Base-by-base conservation (phyloP, 768 basidiomycete genomes). In the Leucosporidium yakuticum region DNA sequence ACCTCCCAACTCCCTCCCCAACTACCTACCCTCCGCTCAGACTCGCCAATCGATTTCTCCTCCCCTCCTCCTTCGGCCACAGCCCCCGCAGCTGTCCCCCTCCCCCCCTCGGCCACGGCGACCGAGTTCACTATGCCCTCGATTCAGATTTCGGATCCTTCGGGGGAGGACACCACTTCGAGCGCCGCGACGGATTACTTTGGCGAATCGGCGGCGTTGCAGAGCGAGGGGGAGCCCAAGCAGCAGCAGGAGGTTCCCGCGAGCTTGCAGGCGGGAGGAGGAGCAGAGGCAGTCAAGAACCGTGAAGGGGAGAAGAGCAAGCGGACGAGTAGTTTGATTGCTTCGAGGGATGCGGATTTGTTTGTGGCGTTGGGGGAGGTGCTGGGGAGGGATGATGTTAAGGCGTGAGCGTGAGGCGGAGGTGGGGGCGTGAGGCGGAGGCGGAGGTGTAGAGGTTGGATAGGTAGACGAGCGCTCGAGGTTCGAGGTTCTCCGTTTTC, bases 361-460 rank as follows among this genome's bases (percentile, higher is more conserved):
- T 72, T 72, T n/a, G 67, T 72, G 17, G 71, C 71, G 47, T 55
- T 72, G 27, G 71, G 71, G 2, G 68, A 72, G 39, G 67, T 68
- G n/a, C 14, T 44, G 8, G 39, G 39, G 6, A 8, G 39, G 39
- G 39, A 44, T 15, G 39, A 44, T 44, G 39, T 44, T 15, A 44
- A 44, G 39, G 39, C 39, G 39, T n/a, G n/a, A n/a, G n/a, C n/a
- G n/a, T n/a, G n/a, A n/a, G n/a, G n/a, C n/a, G n/a, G n/a, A n/a
- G n/a, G n/a, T n/a, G n/a, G n/a, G n/a, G n/a, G n/a, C n/a, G n/a
- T n/a, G n/a, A n/a, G n/a, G n/a, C n/a, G n/a, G n/a, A n/a, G n/a
- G n/a, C n/a, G n/a, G n/a, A n/a, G n/a, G n/a, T n/a, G n/a, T 44
- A 44, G 39, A 44, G 3, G 39, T 8, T 44, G 39, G 14, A 15